phyloP scores from a whole-genome alignment of 1,139 yeast genomes.

The Candida frijolesensis region DNA sequence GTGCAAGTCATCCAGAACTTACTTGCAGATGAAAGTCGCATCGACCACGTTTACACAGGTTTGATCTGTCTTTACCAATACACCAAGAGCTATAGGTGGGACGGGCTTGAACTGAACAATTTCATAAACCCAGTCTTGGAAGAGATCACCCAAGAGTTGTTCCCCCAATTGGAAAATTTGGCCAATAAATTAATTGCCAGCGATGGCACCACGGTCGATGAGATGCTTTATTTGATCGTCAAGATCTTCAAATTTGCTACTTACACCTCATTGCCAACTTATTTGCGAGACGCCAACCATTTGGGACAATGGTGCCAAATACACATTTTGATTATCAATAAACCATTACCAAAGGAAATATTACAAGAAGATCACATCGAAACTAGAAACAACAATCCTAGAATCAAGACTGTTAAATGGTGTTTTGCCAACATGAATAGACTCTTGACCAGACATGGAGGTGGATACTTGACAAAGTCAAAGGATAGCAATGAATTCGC shows the following conservation, averaged over 20 bases:
- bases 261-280: slow-evolving; percentile 56
- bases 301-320: slow-evolving; percentile 67
- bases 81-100: slow-evolving; percentile 59
- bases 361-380: slow-evolving; percentile 40
- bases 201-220: slow-evolving; percentile 44
- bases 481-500: slow-evolving; percentile 44
- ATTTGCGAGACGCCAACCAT: slow-evolving; percentile 52
- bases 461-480: slow-evolving; percentile 43
- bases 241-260: slow-evolving; percentile 69
- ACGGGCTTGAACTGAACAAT: slow-evolving; percentile 48
- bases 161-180: slow-evolving; percentile 58
- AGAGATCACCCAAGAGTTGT: slow-evolving; percentile 47
- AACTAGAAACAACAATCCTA: slow-evolving; percentile 40
- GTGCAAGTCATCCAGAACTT: slow-evolving; percentile 39
- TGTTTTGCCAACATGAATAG: slow-evolving; percentile 68
- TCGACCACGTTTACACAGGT: slow-evolving; percentile 59
- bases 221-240: slow-evolving; percentile 59
- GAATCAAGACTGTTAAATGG: slow-evolving; percentile 72
- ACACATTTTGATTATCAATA: slow-evolving; percentile 54
- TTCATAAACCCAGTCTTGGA: slow-evolving; percentile 47
- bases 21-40: slow-evolving; percentile 45
- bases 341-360: slow-evolving; percentile 42
- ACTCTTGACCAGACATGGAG: slow-evolving; percentile 58
- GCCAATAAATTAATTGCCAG: slow-evolving; percentile 42
- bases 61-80: slow-evolving; percentile 58